Percentiles rank a stretch among this genome's conserved stretches.
Evolutionary conservation across 495 filamentous ascomycete species (phyloP).

Genomic region (Platismatia glauca): DNA sequence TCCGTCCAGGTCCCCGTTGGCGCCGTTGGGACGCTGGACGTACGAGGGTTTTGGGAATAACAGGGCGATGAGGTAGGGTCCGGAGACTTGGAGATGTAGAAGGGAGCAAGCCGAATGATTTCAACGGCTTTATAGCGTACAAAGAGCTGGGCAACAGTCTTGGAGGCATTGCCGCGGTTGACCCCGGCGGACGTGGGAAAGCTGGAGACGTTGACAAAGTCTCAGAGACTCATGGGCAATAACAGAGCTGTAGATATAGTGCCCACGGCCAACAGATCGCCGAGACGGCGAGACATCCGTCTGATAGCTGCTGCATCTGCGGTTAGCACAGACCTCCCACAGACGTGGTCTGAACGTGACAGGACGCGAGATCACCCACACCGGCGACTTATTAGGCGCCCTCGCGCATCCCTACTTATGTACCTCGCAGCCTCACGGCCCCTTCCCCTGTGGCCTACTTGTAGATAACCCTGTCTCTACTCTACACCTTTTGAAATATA

Average conservation of each 20-base stretch:
- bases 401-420: too few species aligned
- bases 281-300: neutral
- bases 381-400: too few species aligned
- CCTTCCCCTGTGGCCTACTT: too few species aligned
- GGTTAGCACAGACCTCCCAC: too few species aligned
- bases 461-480: too few species aligned
- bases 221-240: neutral
- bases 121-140: neutral
- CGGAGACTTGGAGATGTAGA: neutral
- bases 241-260: neutral
- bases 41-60: neutral
- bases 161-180: neutral
- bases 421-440: too few species aligned
- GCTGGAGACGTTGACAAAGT: too few species aligned
- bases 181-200: neutral
- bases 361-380: too few species aligned
- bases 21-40: slow-evolving; percentile 9
- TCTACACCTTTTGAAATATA: too few species aligned
- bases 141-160: neutral
- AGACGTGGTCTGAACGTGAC: too few species aligned
- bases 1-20: slow-evolving; percentile 10
- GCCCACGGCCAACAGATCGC: neutral
- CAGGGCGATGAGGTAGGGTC: neutral
- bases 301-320: neutral
- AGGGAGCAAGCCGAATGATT: neutral